Conservation (phyloP, 345 rosid genomes). For the Salix udensis region DNA sequence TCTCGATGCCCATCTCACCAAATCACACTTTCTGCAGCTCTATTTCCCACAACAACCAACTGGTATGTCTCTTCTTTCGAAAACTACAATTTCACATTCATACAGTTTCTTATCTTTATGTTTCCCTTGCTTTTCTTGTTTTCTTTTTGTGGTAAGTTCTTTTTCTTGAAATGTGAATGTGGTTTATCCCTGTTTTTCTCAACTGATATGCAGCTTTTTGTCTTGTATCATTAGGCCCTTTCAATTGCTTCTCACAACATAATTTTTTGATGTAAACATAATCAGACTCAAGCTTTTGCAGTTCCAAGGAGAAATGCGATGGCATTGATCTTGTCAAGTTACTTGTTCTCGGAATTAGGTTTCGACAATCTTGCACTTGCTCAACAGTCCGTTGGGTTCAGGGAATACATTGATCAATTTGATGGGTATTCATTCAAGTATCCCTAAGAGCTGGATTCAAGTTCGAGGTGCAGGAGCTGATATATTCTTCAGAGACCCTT, state of each 20-base stretch:
- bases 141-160: neutral
- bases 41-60: neutral
- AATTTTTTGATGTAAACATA: conserved; percentile 30
- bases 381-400: conserved; percentile 44
- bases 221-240: neutral
- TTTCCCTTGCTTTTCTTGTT: neutral
- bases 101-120: neutral
- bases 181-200: neutral
- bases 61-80: conserved; percentile 4
- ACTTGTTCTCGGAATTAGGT: conserved; percentile 38
- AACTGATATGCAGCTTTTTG: neutral
- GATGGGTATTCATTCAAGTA: conserved; percentile 89
- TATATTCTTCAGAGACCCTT: conserved; percentile 88
- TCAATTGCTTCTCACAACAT: conserved; percentile 27
- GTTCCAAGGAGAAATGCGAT: conserved; percentile 68
- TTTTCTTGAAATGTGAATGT: neutral
- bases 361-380: conserved; percentile 35
- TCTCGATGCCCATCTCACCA: conserved; percentile 10
- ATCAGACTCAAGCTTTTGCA: conserved; percentile 74
- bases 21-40: conserved; percentile 4
- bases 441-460: conserved; percentile 85
- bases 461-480: conserved; percentile 93
- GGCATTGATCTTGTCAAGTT: conserved; percentile 57
- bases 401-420: conserved; percentile 81
- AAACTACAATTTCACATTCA: neutral